Evolutionary conservation across 2,329 filamentous ascomycete species (phyloP).

Genomic region (Hypoxylon sp.): DNA sequence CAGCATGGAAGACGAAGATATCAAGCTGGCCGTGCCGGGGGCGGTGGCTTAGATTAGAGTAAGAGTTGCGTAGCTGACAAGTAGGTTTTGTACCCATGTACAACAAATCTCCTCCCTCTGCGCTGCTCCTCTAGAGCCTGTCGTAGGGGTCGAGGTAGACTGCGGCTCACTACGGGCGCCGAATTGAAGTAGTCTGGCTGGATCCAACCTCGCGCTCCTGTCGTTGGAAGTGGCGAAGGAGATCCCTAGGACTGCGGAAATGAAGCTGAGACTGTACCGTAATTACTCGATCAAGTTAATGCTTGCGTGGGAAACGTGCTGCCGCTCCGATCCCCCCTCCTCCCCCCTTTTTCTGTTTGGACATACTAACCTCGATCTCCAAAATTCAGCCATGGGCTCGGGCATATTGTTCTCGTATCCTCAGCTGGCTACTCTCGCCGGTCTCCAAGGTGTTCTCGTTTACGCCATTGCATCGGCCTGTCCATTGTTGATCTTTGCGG

Average conservation of each 20-base stretch:
- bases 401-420: constrained; percentile 87
- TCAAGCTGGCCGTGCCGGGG: not conserved
- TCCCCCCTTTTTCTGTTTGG: constrained; percentile 44
- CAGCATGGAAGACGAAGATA: constrained; percentile 13
- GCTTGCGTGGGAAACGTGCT: constrained; percentile 98
- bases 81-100: constrained; percentile 61
- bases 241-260: constrained; percentile 58
- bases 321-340: constrained; percentile 74
- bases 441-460: constrained; percentile 81
- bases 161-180: constrained; percentile 89
- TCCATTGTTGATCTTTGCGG: constrained; percentile 80
- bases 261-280: constrained; percentile 96
- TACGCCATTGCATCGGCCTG: constrained; percentile 80
- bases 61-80: constrained; percentile 50
- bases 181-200: constrained; percentile 64
- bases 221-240: constrained; percentile 48
- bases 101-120: constrained; percentile 51
- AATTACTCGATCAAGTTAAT: constrained; percentile 99
- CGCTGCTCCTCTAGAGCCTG: constrained; percentile 13
- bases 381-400: constrained; percentile 79
- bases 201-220: constrained; percentile 64
- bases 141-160: constrained; percentile 53
- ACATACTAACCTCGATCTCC: constrained; percentile 58
- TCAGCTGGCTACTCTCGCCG: constrained; percentile 81
- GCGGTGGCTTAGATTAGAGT: constrained; percentile 41